A percentile compares a stretch with the other conserved stretches of the same genome.
Conservation (phyloP, 352 stramenopile genomes). For the Globisporangium nodosum region DNA sequence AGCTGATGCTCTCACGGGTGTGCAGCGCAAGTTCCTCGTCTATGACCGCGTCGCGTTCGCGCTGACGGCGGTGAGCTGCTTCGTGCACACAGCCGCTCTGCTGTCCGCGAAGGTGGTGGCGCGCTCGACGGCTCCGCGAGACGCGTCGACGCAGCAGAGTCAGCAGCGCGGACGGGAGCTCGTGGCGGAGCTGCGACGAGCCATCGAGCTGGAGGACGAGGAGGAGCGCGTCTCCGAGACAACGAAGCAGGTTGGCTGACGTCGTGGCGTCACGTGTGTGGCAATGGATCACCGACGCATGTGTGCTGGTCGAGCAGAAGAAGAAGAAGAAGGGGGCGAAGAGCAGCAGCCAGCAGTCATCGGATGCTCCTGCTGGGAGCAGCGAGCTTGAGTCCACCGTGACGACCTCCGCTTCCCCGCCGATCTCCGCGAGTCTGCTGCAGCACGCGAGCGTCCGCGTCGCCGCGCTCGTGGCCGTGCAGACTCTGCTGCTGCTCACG, state of each 20-base stretch:
- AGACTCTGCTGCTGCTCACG: conserved; percentile 25
- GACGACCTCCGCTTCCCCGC: not conserved
- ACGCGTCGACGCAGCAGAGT: not conserved
- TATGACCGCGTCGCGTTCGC: conserved; percentile 29
- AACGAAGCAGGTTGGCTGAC: not conserved
- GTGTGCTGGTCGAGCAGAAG: not conserved
- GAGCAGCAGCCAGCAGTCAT: not conserved
- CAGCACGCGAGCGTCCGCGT: conserved; percentile 21
- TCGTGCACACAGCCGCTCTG: conserved; percentile 29
- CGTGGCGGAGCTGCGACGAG: conserved; percentile 9
- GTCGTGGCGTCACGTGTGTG: too few species aligned
- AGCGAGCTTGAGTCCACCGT: not conserved
- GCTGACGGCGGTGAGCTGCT: conserved; percentile 23
- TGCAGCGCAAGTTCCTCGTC: conserved; percentile 20
- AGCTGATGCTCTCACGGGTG: not conserved
- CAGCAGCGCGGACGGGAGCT: conserved; percentile 2
- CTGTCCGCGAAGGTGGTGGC: conserved; percentile 20
- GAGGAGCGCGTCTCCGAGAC: not conserved
- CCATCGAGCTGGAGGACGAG: not conserved
- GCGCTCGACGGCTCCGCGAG: conserved; percentile 4
- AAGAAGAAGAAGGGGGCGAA: conserved; percentile 6
- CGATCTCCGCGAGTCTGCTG: conserved; percentile 3
- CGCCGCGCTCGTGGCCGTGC: conserved; percentile 19
- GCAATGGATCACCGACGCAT: too few species aligned
- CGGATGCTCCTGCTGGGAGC: not conserved